Conservation (phyloP, 208 protist genomes). For the Leishmania arabica region DNA sequence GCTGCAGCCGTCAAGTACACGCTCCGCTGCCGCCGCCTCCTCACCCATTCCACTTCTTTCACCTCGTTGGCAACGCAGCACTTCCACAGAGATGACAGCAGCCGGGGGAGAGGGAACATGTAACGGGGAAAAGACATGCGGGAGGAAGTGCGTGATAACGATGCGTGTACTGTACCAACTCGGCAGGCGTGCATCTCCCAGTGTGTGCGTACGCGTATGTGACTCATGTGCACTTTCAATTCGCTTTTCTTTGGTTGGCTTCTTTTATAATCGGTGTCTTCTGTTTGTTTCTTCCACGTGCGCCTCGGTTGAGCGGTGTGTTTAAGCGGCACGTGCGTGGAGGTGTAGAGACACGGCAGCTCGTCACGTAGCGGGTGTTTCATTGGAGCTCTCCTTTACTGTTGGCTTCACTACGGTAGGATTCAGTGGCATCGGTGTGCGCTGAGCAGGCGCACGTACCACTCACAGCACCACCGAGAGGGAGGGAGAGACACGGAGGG, state of each 20-base stretch:
- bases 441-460: not conserved
- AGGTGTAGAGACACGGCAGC: not conserved
- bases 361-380: not conserved
- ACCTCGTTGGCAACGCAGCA: not conserved
- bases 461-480: not conserved
- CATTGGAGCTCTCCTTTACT: not conserved
- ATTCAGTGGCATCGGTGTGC: not conserved
- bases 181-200: not conserved
- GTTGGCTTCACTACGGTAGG: not conserved
- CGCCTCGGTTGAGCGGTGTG: not conserved
- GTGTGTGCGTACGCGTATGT: not conserved
- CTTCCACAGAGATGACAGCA: not conserved
- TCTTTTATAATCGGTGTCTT: not conserved
- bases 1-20: not conserved
- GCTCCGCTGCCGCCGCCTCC: not conserved
- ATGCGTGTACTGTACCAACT: not conserved
- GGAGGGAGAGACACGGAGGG: not conserved
- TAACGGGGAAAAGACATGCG: not conserved
- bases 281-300: not conserved
- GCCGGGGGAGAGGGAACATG: not conserved
- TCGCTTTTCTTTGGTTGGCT: not conserved
- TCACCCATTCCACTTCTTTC: not conserved
- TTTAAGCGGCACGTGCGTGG: not conserved
- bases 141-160: not conserved
- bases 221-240: not conserved